Conservation (phyloP, 495 filamentous ascomycete genomes). For the Chaetomium tenue region DNA sequence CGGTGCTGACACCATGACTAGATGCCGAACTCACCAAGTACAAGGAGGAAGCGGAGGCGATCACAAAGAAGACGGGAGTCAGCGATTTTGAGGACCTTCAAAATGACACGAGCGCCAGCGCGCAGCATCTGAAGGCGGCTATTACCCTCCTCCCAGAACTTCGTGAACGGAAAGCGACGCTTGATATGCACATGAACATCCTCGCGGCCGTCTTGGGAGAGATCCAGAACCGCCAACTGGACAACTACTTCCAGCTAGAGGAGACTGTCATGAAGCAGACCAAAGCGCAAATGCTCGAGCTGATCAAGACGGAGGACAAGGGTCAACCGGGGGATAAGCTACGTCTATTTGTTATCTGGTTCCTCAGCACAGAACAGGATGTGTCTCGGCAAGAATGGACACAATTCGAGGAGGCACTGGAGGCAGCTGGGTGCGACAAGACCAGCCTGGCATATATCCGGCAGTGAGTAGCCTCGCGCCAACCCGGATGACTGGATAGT, state of each 20-base stretch:
- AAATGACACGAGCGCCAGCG: slow-evolving; percentile 80
- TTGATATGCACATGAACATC: slow-evolving; percentile 98
- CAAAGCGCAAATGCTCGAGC: slow-evolving; percentile 83
- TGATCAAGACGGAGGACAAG: slow-evolving; percentile 77
- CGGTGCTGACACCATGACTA: slow-evolving; percentile 5
- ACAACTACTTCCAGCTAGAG: slow-evolving; percentile 95
- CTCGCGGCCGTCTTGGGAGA: slow-evolving; percentile 33
- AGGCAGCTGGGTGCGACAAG: slow-evolving; percentile 67
- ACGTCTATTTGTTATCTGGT: slow-evolving; percentile 95
- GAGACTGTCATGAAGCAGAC: slow-evolving; percentile 91
- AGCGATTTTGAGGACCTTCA: slow-evolving; percentile 92
- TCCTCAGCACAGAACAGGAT: slow-evolving; percentile 90
- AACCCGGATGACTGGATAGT: neutral
- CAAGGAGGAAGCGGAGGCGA: slow-evolving; percentile 90
- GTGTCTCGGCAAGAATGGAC: slow-evolving; percentile 76
- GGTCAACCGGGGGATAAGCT: slow-evolving; percentile 86
- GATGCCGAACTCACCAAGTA: slow-evolving; percentile 77
- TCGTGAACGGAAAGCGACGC: slow-evolving; percentile 80
- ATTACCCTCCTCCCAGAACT: slow-evolving; percentile 91
- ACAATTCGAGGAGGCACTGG: slow-evolving; percentile 83
- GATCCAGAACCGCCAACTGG: slow-evolving; percentile 72
- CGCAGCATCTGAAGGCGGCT: slow-evolving; percentile 91
- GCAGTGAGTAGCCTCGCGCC: slow-evolving; percentile 52
- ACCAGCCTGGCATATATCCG: slow-evolving; percentile 80
- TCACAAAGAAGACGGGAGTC: slow-evolving; percentile 92